phyloP scores from a whole-genome alignment of 1,284 basidiomycete species.

The Irpex rosettiformis region DNA sequence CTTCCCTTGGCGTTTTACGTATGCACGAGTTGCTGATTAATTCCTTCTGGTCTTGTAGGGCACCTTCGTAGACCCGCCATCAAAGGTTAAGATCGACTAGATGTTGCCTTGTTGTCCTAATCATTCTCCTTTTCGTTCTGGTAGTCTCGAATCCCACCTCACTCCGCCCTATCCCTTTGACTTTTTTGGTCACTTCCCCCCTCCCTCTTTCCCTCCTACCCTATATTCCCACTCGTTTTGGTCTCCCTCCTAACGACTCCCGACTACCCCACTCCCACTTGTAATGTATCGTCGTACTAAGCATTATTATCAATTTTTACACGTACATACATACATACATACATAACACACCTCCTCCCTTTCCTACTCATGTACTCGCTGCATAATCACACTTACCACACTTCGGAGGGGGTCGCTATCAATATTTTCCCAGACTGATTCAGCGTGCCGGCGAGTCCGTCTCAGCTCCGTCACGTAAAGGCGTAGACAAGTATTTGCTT shows the following conservation, averaged over 20 bases:
- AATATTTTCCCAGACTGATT: too few species aligned
- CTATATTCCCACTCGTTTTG: not conserved
- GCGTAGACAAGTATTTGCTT: too few species aligned
- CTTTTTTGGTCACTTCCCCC: not conserved
- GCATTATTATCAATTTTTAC: not conserved
- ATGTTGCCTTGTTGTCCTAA: not conserved
- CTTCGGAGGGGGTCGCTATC: too few species aligned
- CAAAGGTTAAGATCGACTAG: slow-evolving; percentile 43
- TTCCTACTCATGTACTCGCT: too few species aligned
- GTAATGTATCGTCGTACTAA: not conserved
- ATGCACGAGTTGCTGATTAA: too few species aligned
- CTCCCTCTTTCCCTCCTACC: not conserved
- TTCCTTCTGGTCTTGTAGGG: slow-evolving; percentile 27
- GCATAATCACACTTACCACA: not conserved
- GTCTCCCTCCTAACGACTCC: not conserved
- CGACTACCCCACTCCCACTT: not conserved
- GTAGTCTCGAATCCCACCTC: too few species aligned
- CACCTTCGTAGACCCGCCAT: slow-evolving; percentile 42
- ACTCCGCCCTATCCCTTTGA: not conserved
- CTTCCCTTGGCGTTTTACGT: not conserved
- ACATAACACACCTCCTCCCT: too few species aligned
- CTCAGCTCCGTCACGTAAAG: too few species aligned
- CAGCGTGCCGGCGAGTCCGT: too few species aligned
- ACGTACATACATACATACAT: not conserved
- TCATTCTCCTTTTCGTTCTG: not conserved